These are phyloP conservation scores for Solanum paucissectum DNA, from an alignment of 257 asterid species.

Conservation along the genomic window DNA sequence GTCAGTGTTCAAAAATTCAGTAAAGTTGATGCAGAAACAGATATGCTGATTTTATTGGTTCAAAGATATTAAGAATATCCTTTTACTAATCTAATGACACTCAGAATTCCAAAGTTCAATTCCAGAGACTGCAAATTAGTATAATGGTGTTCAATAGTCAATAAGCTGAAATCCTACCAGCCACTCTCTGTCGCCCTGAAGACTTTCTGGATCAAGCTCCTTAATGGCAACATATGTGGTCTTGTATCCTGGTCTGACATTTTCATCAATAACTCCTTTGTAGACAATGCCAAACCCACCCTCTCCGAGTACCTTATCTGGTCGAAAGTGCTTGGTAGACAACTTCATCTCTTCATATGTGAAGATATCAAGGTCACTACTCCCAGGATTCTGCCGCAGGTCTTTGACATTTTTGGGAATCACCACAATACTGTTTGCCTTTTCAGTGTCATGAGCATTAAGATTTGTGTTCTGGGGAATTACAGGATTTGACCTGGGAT, in stretches of 20 bases:
- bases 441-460: constrained; percentile 1
- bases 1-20: neutral
- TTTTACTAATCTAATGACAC: neutral
- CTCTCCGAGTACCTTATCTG: constrained; percentile 80
- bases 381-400: constrained; percentile 62
- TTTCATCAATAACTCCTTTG: constrained; percentile 74
- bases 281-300: constrained; percentile 93
- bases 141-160: neutral
- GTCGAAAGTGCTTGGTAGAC: constrained; percentile 85
- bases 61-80: neutral
- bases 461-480: constrained; percentile 9
- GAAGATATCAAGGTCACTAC: constrained; percentile 68
- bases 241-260: constrained; percentile 55
- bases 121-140: neutral
- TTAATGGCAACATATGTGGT: constrained; percentile 68
- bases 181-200: constrained; percentile 97
- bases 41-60: neutral
- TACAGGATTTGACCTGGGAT: constrained; percentile 33
- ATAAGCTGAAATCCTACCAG: constrained; percentile 37
- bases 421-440: constrained; percentile 28
- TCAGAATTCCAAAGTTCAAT: neutral
- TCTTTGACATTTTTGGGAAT: constrained; percentile 64
- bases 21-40: neutral
- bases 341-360: constrained; percentile 85
- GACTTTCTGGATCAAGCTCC: constrained; percentile 88